Base-by-base conservation (phyloP, 495 filamentous ascomycete genomes). In the Immersiella caudata region DNA sequence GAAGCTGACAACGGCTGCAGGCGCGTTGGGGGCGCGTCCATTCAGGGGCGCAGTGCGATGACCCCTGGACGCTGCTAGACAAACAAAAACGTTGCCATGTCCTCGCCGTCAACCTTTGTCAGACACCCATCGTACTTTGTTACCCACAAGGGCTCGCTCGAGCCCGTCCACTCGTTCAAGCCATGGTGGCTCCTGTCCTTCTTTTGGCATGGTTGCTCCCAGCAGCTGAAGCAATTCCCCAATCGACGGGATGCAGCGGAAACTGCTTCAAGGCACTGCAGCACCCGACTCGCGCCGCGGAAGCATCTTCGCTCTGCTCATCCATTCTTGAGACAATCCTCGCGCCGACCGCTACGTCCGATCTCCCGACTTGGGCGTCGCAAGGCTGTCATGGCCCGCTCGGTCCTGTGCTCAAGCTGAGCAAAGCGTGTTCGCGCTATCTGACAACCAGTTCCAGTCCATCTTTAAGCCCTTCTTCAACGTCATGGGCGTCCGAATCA, bases 371-470 rank as follows among this genome's bases (percentile, higher is more conserved):
- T 5, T 60, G 57, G 57, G 57, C 57, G 2, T 35, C 57, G 5
- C 57, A 33, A 12, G 20, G 22, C 25, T 60, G 57, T n/a, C 9
- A 25, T 27, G 57, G 57, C 20, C 16, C 57, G 8, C 16, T 25
- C 18, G 22, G 57, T 3, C 29, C 22, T 5, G 29, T 60, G 57
- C 2, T n/a, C 25, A 60, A 60, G 29, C 57, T 60, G 2, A 60
- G 55, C 57, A 60, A 60, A 36, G 57, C 57, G 25, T 60, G 25
- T 27, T 60, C 57, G 2, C 57, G 57, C 57, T 60, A 35, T 40
- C 18, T 60, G 25, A 20, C 57, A 14, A 4, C 57, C 57, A 35
- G 16, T 12, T 27, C 25, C n/a, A n/a, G n/a, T n/a, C n/a, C n/a
- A n/a, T n/a, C n/a, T n/a, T n/a, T n/a, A n/a, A n/a, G n/a, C n/a